Percentiles rank a stretch among this genome's conserved stretches.
Conservation (phyloP, 192 early-diverging fungal species). For the Backusella morwellensis region DNA sequence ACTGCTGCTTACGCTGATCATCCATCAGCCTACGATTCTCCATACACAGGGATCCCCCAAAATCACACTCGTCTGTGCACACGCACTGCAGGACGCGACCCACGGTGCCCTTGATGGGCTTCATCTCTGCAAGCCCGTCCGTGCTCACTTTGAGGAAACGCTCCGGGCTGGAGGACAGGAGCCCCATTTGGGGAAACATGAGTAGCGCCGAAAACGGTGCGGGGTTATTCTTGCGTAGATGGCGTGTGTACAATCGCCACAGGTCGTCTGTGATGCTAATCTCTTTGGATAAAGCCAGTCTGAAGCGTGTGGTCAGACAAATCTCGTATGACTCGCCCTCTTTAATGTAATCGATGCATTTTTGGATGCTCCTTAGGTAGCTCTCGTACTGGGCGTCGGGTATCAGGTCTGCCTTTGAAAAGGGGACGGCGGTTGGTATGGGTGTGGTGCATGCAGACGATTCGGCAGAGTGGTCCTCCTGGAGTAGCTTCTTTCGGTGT, state of each 20-base stretch:
- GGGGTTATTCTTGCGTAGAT: constrained; percentile 72
- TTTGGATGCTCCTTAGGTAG: constrained; percentile 60
- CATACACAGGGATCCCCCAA: constrained; percentile 29
- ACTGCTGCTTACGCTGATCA: constrained; percentile 34
- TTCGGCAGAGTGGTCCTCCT: constrained; percentile 5
- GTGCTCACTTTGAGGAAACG: constrained; percentile 61
- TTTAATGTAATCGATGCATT: constrained; percentile 59
- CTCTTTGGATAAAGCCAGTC: constrained; percentile 27
- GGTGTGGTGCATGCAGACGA: constrained; percentile 27
- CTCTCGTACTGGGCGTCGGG: constrained; percentile 39
- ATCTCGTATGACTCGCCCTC: constrained; percentile 96
- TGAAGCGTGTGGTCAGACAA: constrained; percentile 87
- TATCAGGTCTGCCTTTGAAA: constrained; percentile 28
- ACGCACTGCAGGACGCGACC: constrained; percentile 46
- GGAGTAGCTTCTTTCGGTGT: not conserved
- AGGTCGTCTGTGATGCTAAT: constrained; percentile 18
- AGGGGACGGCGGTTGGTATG: not conserved
- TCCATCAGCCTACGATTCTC: constrained; percentile 33
- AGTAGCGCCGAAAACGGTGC: constrained; percentile 86
- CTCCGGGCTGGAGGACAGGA: constrained; percentile 62
- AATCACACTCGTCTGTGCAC: constrained; percentile 44
- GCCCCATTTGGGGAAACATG: constrained; percentile 40
- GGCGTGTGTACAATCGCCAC: constrained; percentile 55
- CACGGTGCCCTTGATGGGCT: constrained; percentile 93
- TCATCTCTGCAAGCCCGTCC: constrained; percentile 75